Conservation (phyloP, 306 rosid genomes). For the Trifolium repens region DNA sequence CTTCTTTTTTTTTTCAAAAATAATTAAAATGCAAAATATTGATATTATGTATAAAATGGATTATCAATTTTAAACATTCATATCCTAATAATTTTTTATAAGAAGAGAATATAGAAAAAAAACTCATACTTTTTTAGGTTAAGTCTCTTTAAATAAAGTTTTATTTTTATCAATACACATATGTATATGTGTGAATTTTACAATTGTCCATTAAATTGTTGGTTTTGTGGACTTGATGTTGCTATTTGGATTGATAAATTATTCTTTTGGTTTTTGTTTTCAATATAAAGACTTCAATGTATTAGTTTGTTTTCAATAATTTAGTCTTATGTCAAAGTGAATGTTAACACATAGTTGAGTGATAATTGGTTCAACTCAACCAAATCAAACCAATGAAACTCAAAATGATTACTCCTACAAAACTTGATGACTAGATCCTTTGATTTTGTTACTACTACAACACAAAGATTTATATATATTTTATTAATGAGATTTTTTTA, state of each 20-base stretch:
- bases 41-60: too few relatives aligned
- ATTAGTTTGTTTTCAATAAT: neutral
- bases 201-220: neutral
- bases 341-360: too few relatives aligned
- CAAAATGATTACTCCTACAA: neutral
- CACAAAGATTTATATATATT: neutral
- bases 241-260: neutral
- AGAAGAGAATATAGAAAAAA: too few relatives aligned
- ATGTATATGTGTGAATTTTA: neutral
- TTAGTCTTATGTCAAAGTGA: too few relatives aligned
- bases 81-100: neutral
- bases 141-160: too few relatives aligned
- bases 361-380: neutral
- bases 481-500: neutral
- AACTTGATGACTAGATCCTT: neutral
- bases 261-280: neutral
- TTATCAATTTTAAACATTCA: neutral
- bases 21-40: neutral
- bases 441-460: neutral
- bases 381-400: neutral
- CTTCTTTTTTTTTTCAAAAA: neutral
- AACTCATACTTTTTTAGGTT: too few relatives aligned
- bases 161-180: neutral
- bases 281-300: too few relatives aligned
- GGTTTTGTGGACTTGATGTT: neutral